Conservation (phyloP, 345 rosid genomes). For the Salix dunnii region DNA sequence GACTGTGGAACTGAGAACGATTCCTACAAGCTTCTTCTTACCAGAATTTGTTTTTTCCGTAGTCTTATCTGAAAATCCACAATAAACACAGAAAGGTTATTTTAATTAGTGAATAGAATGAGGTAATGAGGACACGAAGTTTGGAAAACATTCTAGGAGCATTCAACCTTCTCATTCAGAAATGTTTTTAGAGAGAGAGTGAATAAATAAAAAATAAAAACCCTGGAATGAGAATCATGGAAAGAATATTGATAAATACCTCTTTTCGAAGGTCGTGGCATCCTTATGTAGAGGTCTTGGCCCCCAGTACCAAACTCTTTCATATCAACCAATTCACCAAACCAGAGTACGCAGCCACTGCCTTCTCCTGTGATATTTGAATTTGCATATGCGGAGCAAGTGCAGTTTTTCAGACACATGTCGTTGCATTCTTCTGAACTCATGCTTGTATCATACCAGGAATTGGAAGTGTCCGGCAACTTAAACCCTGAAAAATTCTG, state of each 20-base stretch:
- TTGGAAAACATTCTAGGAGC: too few species aligned
- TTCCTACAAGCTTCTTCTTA: not conserved
- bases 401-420: not conserved
- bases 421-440: not conserved
- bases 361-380: slow-evolving; percentile 1
- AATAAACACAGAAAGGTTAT: not conserved
- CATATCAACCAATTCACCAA: slow-evolving; percentile 13
- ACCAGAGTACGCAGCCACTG: slow-evolving; percentile 19
- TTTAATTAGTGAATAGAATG: too few species aligned
- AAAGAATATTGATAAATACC: not conserved
- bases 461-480: not conserved
- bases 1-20: not conserved
- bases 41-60: too few species aligned
- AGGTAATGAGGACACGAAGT: too few species aligned
- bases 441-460: slow-evolving; percentile 4
- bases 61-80: not conserved
- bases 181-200: too few species aligned
- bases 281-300: slow-evolving; percentile 9
- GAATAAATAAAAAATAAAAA: too few species aligned
- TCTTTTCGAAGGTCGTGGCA: not conserved
- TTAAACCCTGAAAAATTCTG: not conserved
- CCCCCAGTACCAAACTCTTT: not conserved
- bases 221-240: too few species aligned
- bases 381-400: slow-evolving; percentile 5
- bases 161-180: too few species aligned